Base-by-base conservation (phyloP, 495 filamentous ascomycete genomes). In the Cenococcum geophilum region DNA sequence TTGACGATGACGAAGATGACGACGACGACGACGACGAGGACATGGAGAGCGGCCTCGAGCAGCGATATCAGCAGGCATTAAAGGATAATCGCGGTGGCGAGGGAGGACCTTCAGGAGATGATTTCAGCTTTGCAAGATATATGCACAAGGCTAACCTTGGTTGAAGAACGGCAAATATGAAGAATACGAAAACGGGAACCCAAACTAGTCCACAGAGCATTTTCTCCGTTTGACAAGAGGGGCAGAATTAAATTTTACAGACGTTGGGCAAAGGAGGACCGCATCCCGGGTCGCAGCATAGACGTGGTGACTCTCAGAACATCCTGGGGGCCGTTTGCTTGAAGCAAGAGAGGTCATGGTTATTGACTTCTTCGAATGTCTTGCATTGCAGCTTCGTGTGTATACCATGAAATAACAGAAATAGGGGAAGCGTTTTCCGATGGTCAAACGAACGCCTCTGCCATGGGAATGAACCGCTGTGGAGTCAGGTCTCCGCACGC, bases 51-150 rank as follows among this genome's bases (percentile, higher is more conserved):
- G 83, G 84, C 0, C 70, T 90, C 37, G 79, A 83, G 65, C 68
- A 72, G 16, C 74, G 86, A 58, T 90, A 90, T 67, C 77, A 80
- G 63, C 72, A 80, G 32, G 83, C 85, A 1, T 71, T 84, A 68
- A 72, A 71, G 48, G 74, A 78, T 5, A 74, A 75, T 20, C 72
- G 70, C 10, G 78, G 56, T 35, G 58, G 45, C 23, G 50, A 63
- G 36, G 55, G 63, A 35, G 66, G 79, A 42, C 75, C 78, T 4
- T 71, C 74, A 12, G 68, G 73, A 49, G 77, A 81, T 1, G 82
- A 84, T 42, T 77, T 78, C 12, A 85, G 82, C 59, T 86, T 86
- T 68, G 81, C 76, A 12, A 78, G 83, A 68, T 86, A 81, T 64
- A 70, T 86, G 49, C 68, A 66, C 20, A 57, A 67, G 36, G 70